Evolutionary conservation across 306 rosid species (phyloP), one percentile per base, ranked within the genome.

Genomic region (Lathyrus sativus): DNA sequence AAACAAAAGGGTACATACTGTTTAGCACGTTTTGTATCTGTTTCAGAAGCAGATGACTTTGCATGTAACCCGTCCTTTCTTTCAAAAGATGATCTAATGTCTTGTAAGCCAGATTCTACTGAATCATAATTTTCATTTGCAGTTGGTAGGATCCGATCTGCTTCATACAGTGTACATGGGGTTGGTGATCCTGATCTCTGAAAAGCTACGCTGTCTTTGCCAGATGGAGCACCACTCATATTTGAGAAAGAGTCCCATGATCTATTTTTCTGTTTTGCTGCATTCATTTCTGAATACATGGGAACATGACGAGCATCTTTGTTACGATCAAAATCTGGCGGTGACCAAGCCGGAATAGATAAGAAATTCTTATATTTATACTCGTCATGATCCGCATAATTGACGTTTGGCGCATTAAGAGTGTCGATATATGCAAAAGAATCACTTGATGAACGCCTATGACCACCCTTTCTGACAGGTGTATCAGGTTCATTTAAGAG

Each of bases 381-480:
- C 12, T 89, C 96, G 29, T 89, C 91, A 65, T 85, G 96, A 66
- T 80, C 77, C 11, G 79, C 58, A 62, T 81, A 85, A 66, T 68
- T 81, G 13, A 80, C 46, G 79, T 82, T 83, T 48, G 95, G 75
- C 35, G 60, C 77, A 78, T 82, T 84, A 43, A 48, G 57, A 9
- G 83, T 60, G 66, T 95, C 99, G 49, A 84, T 44, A 74, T 95
- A 95, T 22, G 99, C 92, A 83, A 87, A 95, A 44, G 99, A 95
- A 82, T 95, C 99, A 78, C 99, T 95, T 35, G 99, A 95, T 26
- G 99, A 95, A 60, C 99, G 99, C 67, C 99, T 83, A 80, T 95
- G 99, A 74, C 95, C 96, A 51, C 89, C 95, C 79, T 81, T 95
- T 19, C 96, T 89, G 10, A 95, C 80, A 53, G 99, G 99, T 53